phyloP scores from a whole-genome alignment of 805 yeast genomes.

The Metschnikowia rubicola region DNA sequence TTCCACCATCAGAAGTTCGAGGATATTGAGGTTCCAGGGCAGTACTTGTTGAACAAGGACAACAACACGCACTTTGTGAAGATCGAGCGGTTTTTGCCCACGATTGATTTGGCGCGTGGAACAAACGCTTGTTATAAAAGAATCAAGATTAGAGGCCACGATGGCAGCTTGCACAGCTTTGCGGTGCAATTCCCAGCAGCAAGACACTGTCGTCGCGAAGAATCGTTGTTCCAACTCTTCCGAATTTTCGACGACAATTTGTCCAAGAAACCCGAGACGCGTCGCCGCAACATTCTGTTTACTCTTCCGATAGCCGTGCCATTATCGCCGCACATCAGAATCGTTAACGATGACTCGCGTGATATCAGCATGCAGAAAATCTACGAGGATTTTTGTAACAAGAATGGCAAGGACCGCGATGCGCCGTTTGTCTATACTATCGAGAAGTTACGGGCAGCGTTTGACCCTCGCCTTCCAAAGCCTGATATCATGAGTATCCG shows the following conservation, averaged over 20 bases:
- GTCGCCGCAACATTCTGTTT: conserved; percentile 79
- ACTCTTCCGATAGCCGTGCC: conserved; percentile 92
- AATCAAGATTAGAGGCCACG: conserved; percentile 85
- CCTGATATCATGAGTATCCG: conserved; percentile 87
- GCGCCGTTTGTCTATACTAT: conserved; percentile 85
- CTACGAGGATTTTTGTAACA: conserved; percentile 82
- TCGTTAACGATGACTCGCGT: conserved; percentile 76
- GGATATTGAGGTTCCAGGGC: conserved; percentile 97
- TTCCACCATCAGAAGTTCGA: conserved; percentile 98
- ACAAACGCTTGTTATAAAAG: conserved; percentile 88
- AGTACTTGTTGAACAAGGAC: conserved; percentile 83
- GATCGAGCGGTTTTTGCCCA: conserved; percentile 88
- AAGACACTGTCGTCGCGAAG: conserved; percentile 95
- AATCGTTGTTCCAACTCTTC: conserved; percentile 86
- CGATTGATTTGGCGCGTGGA: conserved; percentile 84
- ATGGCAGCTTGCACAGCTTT: conserved; percentile 87
- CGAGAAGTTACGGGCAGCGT: conserved; percentile 85
- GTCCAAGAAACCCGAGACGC: conserved; percentile 77
- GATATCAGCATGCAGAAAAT: conserved; percentile 76
- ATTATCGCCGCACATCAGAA: conserved; percentile 87
- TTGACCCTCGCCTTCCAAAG: conserved; percentile 88
- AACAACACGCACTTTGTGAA: conserved; percentile 87
- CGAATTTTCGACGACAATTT: conserved; percentile 82
- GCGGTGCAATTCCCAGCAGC: conserved; percentile 98
- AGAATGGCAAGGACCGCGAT: conserved; percentile 72